A percentile compares a stretch with the other conserved stretches of the same genome.
These are phyloP conservation scores for Phytophthora cactorum DNA, from an alignment of 352 stramenopile genomes.

Conservation along the genomic window DNA sequence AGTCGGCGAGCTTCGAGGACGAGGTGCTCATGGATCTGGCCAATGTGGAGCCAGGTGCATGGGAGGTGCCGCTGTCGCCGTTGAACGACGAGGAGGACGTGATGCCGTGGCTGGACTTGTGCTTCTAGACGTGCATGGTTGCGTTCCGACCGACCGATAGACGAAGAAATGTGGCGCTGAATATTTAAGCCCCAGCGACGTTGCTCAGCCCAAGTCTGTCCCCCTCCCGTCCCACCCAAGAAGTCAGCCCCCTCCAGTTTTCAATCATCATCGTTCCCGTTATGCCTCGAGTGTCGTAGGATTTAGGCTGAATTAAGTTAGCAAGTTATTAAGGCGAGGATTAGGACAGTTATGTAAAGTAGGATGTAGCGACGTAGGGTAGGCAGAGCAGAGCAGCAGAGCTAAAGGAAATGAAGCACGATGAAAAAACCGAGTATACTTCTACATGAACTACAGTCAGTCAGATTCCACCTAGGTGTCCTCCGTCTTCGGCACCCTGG, in stretches of 20 bases:
- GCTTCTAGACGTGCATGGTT: slow-evolving; percentile 58
- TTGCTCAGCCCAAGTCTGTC: slow-evolving; percentile 17
- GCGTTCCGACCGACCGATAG: slow-evolving; percentile 31
- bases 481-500: background rate
- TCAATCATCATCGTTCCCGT: slow-evolving; percentile 35
- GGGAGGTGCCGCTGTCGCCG: slow-evolving; percentile 82
- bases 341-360: slow-evolving; percentile 46
- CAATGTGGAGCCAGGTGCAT: slow-evolving; percentile 76
- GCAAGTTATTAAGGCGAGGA: slow-evolving; percentile 41
- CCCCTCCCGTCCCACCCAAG: no score
- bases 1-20: slow-evolving; percentile 62
- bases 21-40: slow-evolving; percentile 76
- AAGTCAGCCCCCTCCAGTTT: slow-evolving; percentile 6
- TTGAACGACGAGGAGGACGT: slow-evolving; percentile 86
- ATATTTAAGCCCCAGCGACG: slow-evolving; percentile 54
- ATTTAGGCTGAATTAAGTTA: slow-evolving; percentile 45
- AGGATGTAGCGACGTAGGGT: slow-evolving; percentile 24
- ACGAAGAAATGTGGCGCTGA: slow-evolving; percentile 36
- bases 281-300: slow-evolving; percentile 41
- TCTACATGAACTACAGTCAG: background rate
- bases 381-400: slow-evolving; percentile 14
- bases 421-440: slow-evolving; percentile 11
- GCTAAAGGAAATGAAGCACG: slow-evolving; percentile 29
- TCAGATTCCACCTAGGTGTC: no score
- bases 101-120: slow-evolving; percentile 86